These are phyloP conservation scores for Ceriops tagal DNA, from an alignment of 345 rosid species.

Conservation along the genomic window DNA sequence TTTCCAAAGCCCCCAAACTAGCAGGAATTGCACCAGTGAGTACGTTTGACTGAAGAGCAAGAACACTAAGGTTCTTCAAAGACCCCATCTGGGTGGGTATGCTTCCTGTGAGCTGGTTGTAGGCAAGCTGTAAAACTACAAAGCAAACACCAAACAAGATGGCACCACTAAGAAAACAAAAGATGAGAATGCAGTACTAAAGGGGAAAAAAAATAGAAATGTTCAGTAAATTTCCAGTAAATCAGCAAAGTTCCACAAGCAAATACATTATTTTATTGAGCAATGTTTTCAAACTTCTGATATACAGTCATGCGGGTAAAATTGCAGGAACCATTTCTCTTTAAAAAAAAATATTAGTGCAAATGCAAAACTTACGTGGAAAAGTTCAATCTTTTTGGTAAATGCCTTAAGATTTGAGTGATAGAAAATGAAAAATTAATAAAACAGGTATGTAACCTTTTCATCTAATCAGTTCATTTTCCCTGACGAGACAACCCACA, in stretches of 20 bases:
- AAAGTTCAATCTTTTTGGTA: background rate
- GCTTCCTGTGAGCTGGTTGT: conserved; percentile 72
- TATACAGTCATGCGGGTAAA: background rate
- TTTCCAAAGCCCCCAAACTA: conserved; percentile 64
- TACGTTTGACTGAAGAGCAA: conserved; percentile 74
- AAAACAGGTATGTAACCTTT: background rate
- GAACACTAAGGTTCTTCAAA: conserved; percentile 58
- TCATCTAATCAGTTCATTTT: background rate
- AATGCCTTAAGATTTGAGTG: background rate
- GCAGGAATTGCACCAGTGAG: conserved; percentile 96
- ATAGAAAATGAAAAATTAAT: background rate
- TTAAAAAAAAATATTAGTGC: background rate
- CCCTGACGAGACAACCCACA: no score
- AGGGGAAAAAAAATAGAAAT: background rate
- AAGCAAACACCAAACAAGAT: conserved; percentile 13
- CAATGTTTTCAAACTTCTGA: background rate
- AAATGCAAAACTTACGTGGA: background rate
- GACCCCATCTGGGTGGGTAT: conserved; percentile 81
- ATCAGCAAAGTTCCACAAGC: background rate
- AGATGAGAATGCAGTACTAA: background rate
- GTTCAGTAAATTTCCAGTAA: background rate
- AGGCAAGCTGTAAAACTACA: conserved; percentile 85
- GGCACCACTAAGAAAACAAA: background rate
- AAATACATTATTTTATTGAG: background rate
- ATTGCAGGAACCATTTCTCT: background rate